These are phyloP conservation scores for Halenospora varia DNA, from an alignment of 495 filamentous ascomycete genomes.

Conservation along the genomic window DNA sequence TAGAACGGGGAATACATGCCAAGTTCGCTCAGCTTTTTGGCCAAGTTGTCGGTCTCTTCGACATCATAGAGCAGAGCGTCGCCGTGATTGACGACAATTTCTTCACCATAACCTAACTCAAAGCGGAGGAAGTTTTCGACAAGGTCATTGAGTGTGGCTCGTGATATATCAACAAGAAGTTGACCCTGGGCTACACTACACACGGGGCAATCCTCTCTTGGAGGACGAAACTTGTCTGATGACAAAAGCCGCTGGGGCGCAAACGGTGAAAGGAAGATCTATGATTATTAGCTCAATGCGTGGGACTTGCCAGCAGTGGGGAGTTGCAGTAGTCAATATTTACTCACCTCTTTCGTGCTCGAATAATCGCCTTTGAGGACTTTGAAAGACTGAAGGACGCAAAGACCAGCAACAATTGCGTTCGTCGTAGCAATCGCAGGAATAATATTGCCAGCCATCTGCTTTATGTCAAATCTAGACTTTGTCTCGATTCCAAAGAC, in stretches of 20 bases:
- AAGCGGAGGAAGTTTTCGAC: constrained; percentile 67
- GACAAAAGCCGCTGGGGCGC: constrained; percentile 69
- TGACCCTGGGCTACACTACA: constrained; percentile 70
- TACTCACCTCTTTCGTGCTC: constrained; percentile 21
- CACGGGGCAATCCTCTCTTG: constrained; percentile 75
- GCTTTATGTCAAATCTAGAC: constrained; percentile 95
- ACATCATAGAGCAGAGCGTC: constrained; percentile 78
- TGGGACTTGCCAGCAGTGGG: not conserved
- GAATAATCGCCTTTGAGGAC: constrained; percentile 70
- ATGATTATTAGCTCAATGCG: not conserved
- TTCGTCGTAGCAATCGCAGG: constrained; percentile 98
- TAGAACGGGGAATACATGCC: constrained; percentile 40
- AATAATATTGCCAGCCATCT: constrained; percentile 99
- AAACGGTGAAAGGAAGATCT: constrained; percentile 83
- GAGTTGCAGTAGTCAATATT: no score
- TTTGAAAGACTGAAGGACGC: constrained; percentile 91
- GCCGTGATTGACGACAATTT: constrained; percentile 72
- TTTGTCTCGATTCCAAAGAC: constrained; percentile 83
- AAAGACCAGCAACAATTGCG: constrained; percentile 90
- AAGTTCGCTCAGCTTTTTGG: constrained; percentile 73
- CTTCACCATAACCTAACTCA: constrained; percentile 76
- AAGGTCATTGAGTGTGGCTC: constrained; percentile 77
- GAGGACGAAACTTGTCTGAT: constrained; percentile 65
- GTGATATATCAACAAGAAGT: constrained; percentile 62
- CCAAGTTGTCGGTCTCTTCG: constrained; percentile 81